Evolutionary conservation across 164 flowering plant genomes (phyloP).

Genomic region (Tetracentron sinense): DNA sequence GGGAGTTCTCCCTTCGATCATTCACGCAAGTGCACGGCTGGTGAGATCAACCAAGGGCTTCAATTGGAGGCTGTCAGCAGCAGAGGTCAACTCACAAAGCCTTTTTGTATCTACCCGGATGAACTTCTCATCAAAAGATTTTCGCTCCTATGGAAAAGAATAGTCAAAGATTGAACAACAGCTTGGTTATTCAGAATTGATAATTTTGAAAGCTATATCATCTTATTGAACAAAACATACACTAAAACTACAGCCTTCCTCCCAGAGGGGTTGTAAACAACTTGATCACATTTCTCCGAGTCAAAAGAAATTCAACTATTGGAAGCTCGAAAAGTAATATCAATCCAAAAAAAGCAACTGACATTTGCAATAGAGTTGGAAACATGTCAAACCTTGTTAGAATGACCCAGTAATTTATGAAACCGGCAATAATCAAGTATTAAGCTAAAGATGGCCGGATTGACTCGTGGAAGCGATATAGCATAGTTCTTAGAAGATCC

Average conservation of each 20-base stretch:
- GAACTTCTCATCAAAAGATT: constrained; percentile 81
- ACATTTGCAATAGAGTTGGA: neutral
- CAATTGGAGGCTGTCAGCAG: constrained; percentile 87
- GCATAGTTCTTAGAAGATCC: constrained; percentile 85
- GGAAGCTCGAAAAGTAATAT: neutral
- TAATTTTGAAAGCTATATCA: neutral
- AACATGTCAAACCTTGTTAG: constrained; percentile 64
- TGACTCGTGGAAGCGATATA: constrained; percentile 78
- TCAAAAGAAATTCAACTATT: neutral
- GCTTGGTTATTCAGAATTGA: neutral
- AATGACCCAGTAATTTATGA: constrained; percentile 87
- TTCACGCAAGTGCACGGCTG: constrained; percentile 88
- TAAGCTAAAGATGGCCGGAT: constrained; percentile 61
- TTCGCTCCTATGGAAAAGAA: constrained; percentile 56
- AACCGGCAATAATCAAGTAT: constrained; percentile 91
- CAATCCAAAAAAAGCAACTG: neutral
- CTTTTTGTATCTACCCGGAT: constrained; percentile 71
- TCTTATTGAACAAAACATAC: neutral
- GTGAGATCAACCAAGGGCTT: constrained; percentile 90
- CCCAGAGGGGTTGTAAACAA: neutral
- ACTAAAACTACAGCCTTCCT: neutral
- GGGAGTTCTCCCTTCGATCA: constrained; percentile 90
- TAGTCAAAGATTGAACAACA: constrained; percentile 4
- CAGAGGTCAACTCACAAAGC: constrained; percentile 82
- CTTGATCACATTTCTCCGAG: neutral